These are phyloP conservation scores for Candida silvicultrix DNA, from an alignment of 805 yeast genomes.

Conservation along the genomic window DNA sequence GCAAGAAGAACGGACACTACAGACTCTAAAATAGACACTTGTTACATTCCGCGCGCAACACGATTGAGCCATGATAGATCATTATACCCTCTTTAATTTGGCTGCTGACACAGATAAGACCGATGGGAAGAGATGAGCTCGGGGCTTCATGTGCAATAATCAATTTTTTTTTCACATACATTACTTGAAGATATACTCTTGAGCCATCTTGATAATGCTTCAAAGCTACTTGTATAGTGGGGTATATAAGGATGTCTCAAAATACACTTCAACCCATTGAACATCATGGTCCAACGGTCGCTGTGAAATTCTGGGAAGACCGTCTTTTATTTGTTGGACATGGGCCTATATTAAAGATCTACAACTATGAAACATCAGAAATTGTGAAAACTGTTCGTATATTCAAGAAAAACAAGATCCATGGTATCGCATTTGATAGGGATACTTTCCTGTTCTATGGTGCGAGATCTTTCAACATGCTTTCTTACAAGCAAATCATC, in stretches of 20 bases:
- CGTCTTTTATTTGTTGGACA: constrained; percentile 52
- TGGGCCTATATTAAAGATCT: constrained; percentile 61
- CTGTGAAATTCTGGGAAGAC: constrained; percentile 38
- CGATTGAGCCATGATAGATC: too few relatives aligned
- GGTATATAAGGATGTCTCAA: neutral
- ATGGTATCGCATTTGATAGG: constrained; percentile 51
- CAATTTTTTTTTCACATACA: neutral
- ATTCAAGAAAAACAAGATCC: constrained; percentile 74
- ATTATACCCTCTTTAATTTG: too few relatives aligned
- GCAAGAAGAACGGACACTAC: too few relatives aligned
- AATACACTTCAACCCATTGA: constrained; percentile 1
- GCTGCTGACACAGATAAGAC: neutral
- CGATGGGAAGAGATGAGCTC: neutral
- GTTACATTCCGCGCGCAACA: too few relatives aligned
- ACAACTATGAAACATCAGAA: constrained; percentile 34
- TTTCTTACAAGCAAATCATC: constrained; percentile 27
- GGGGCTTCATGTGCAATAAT: neutral
- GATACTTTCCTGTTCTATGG: constrained; percentile 50
- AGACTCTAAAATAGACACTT: too few relatives aligned
- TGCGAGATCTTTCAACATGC: constrained; percentile 56
- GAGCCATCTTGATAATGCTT: too few relatives aligned
- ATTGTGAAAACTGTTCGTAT: constrained; percentile 36
- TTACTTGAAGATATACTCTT: neutral
- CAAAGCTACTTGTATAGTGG: too few relatives aligned
- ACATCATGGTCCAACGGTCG: constrained; percentile 19